Base-by-base conservation (phyloP, 805 yeast genomes). In the Myxozyma neglecta region DNA sequence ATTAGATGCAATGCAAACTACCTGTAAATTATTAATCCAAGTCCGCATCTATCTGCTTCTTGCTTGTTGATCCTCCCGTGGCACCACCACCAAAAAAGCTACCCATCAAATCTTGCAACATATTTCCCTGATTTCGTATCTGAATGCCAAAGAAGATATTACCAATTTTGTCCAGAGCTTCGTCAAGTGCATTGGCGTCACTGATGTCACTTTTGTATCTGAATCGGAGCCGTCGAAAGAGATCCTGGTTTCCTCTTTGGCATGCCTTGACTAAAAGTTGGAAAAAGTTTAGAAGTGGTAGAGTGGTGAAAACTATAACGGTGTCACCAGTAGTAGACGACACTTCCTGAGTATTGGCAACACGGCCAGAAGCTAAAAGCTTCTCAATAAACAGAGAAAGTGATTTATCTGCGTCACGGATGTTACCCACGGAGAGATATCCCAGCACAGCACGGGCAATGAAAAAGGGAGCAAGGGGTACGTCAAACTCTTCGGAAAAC, bases 91-190 rank as follows among this genome's bases (percentile, higher is more conserved):
- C 63, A 52, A 86, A 72, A 45, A 87, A 74, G 34, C 88, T 85
- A 20, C 88, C 83, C 96, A 94, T 89, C 80, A 93, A 78, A 68
- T 85, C 86, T 73, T 84, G 88, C 66, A 88, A 73, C 69, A 86
- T 73, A 70, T 87, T 86, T 1, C 75, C 75, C 64, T 81, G 85
- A 56, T 79, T 80, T 54, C 78, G 83, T 14, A 83, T 79, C 66
- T 70, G 71, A 62, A 89, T 82, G 11, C 82, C 83, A 69, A 87
- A 89, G 72, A 83, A 86, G 34, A 81, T 73, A 64, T 80, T 79
- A 42, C 91, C 96, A 61, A 89, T 73, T 57, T 77, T 79, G 47
- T 79, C 83, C 52, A 87, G 76, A 1, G 86, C 82, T 2, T 74
- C 75, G 5, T 69, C 63, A 53, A 83, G 73, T 9, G 78, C 81